These are phyloP conservation scores for Termitomyces sp. DNA, from an alignment of 768 basidiomycete species.

Conservation along the genomic window DNA sequence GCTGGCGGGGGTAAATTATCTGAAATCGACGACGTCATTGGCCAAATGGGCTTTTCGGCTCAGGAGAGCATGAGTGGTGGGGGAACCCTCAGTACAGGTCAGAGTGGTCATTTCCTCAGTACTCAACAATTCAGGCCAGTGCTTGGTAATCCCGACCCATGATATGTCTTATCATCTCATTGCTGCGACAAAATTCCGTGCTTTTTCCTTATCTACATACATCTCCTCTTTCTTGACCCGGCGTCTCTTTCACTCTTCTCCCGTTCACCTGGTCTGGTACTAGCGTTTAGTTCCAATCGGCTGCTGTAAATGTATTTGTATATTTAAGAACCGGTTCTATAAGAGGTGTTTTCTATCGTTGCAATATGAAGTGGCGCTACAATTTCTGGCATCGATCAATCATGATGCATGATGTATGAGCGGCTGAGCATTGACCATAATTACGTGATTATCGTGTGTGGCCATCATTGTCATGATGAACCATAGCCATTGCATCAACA, in stretches of 20 bases:
- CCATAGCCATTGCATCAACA: too few species aligned
- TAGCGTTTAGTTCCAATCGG: not conserved
- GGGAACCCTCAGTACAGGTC: conserved; percentile 17
- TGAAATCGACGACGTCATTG: conserved; percentile 18
- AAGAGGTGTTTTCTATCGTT: too few species aligned
- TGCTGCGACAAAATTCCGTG: not conserved
- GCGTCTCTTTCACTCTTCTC: too few species aligned
- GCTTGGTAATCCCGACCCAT: conserved; percentile 6
- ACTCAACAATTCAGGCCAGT: conserved; percentile 4
- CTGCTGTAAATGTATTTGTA: not conserved
- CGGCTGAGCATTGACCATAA: too few species aligned
- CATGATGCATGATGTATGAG: too few species aligned
- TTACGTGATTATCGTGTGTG: too few species aligned
- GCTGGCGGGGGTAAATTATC: conserved; percentile 13
- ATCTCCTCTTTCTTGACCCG: not conserved
- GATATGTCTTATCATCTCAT: not conserved
- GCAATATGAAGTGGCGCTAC: too few species aligned
- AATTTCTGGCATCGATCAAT: too few species aligned
- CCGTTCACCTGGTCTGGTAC: not conserved
- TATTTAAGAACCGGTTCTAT: not conserved
- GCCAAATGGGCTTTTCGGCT: conserved; percentile 14
- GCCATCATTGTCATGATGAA: too few species aligned
- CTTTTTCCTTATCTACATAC: too few species aligned
- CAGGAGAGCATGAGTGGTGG: conserved; percentile 9
- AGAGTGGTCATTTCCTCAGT: conserved; percentile 7